Conservation (phyloP, 148 eudicot species). For the Rhododendron vialii region DNA sequence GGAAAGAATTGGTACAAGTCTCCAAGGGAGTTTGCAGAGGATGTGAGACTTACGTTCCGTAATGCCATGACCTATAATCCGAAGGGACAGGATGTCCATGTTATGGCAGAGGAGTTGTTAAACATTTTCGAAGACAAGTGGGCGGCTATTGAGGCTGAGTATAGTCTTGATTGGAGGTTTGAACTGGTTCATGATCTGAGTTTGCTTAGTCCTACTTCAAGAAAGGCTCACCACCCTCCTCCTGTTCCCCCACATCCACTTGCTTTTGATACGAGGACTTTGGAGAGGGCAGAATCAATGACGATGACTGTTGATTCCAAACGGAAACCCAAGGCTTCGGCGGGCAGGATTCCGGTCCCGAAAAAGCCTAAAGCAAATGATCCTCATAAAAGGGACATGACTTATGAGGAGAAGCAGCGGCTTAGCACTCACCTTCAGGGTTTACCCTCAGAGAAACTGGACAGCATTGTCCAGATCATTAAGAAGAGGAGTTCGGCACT, state of each 20-base stretch:
- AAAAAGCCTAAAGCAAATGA: slow-evolving; percentile 17
- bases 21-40: slow-evolving; percentile 29
- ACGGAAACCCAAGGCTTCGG: slow-evolving; percentile 3
- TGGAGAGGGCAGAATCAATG: slow-evolving; percentile 59
- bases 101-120: slow-evolving; percentile 25
- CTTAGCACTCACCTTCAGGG: slow-evolving; percentile 19
- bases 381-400: slow-evolving; percentile 17
- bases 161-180: slow-evolving; percentile 26
- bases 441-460: slow-evolving; percentile 21
- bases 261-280: slow-evolving; percentile 27
- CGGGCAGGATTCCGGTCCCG: slow-evolving; percentile 4
- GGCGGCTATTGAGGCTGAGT: slow-evolving; percentile 19
- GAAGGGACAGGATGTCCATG: slow-evolving; percentile 28
- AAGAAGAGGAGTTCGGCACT: slow-evolving; percentile 18
- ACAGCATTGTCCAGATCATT: slow-evolving; percentile 18
- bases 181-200: slow-evolving; percentile 58
- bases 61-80: slow-evolving; percentile 39
- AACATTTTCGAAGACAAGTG: slow-evolving; percentile 27
- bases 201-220: slow-evolving; percentile 56
- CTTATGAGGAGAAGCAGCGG: slow-evolving; percentile 17
- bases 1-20: slow-evolving; percentile 25
- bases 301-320: slow-evolving; percentile 8
- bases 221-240: slow-evolving; percentile 35
- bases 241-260: slow-evolving; percentile 31
- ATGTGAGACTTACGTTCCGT: slow-evolving; percentile 27